Evolutionary conservation across 2,329 filamentous ascomycete species (phyloP).

Genomic region (Fusarium sp.): DNA sequence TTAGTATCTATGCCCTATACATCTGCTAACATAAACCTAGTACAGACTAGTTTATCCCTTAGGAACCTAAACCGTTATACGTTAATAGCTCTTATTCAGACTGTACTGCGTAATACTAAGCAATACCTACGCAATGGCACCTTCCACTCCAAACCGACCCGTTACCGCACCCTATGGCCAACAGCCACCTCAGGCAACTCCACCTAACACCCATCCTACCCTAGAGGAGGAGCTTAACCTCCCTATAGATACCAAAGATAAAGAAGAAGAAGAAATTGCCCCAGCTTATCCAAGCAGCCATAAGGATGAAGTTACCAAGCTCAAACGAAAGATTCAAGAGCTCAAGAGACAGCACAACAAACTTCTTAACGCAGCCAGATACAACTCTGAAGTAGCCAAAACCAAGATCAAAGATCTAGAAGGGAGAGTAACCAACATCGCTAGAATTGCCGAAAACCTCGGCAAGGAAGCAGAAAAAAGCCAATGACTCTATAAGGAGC

Average conservation of each 20-base stretch:
- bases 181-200: neutral
- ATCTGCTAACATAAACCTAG: too few relatives aligned
- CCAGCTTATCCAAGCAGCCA: neutral
- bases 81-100: neutral
- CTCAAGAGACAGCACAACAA: neutral
- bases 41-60: neutral
- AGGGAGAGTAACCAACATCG: neutral
- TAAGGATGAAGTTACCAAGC: neutral
- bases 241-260: neutral
- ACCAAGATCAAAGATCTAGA: neutral
- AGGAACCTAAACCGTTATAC: neutral
- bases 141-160: neutral
- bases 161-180: accelerated
- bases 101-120: neutral
- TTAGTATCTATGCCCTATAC: too few relatives aligned
- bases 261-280: neutral
- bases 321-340: neutral
- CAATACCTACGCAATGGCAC: neutral
- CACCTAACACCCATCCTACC: neutral
- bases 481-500: neutral
- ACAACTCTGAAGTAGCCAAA: neutral
- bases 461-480: neutral
- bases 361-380: neutral
- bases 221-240: neutral
- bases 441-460: neutral